Evolutionary conservation across 805 yeast species (phyloP).

Genomic region (Pichia thaimueangensis): DNA sequence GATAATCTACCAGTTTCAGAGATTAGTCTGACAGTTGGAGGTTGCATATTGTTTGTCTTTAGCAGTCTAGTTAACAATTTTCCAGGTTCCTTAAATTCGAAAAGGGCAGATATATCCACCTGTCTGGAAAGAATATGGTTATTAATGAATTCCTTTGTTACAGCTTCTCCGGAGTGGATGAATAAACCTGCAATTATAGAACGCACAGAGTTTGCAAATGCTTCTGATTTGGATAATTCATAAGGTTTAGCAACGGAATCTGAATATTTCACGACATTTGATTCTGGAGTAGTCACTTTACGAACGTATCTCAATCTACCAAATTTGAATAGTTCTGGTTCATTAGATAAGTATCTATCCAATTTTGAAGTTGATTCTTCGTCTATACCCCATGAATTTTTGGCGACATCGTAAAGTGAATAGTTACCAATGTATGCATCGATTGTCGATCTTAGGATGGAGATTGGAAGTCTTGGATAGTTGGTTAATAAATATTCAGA

Average conservation of each 20-base stretch:
- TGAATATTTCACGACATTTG: constrained; percentile 34
- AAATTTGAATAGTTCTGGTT: constrained; percentile 56
- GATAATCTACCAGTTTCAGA: constrained; percentile 93
- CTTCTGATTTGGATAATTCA: constrained; percentile 27
- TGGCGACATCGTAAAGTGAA: constrained; percentile 61
- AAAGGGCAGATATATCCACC: constrained; percentile 64
- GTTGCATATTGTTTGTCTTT: constrained; percentile 62
- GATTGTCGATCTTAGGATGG: constrained; percentile 67
- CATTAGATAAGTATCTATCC: constrained; percentile 61
- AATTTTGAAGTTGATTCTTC: constrained; percentile 58
- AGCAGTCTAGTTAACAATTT: constrained; percentile 75
- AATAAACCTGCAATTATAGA: constrained; percentile 79
- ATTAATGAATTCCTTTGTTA: constrained; percentile 61
- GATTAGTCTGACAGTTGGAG: constrained; percentile 74
- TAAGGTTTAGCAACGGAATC: constrained; percentile 20
- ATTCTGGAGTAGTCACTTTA: constrained; percentile 45
- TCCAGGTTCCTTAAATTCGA: constrained; percentile 79
- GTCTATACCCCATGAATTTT: constrained; percentile 80
- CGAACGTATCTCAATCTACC: constrained; percentile 57
- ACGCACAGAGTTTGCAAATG: constrained; percentile 68
- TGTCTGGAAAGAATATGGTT: constrained; percentile 79
- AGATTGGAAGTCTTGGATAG: constrained; percentile 87
- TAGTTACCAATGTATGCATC: constrained; percentile 67
- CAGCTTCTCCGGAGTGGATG: constrained; percentile 61
- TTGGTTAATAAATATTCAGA: constrained; percentile 64